These are phyloP conservation scores for Calonectria pauciramosa DNA, from an alignment of 2,329 filamentous ascomycete species.

Conservation along the genomic window DNA sequence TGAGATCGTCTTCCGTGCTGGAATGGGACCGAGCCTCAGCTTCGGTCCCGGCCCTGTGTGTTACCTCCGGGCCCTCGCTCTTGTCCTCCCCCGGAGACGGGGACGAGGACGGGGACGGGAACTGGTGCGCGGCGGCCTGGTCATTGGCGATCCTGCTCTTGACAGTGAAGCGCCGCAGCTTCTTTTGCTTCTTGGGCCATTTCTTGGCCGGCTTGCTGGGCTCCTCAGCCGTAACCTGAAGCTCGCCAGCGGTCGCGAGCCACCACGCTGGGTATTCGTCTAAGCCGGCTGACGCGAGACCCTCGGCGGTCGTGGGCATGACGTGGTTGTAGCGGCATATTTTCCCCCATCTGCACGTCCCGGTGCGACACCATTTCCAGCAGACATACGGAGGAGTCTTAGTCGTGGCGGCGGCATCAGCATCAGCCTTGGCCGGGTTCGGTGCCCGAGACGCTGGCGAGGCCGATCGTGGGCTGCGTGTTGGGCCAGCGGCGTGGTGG, in stretches of 20 bases:
- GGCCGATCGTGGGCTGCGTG: neutral
- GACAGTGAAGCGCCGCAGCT: neutral
- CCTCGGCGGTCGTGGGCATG: constrained; percentile 60
- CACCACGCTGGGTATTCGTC: constrained; percentile 60
- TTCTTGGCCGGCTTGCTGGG: constrained; percentile 26
- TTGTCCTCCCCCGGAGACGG: neutral
- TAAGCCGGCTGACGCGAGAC: constrained; percentile 59
- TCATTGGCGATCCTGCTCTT: neutral
- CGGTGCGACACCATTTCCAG: constrained; percentile 63
- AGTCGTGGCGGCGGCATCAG: constrained; percentile 4
- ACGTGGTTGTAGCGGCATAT: constrained; percentile 60
- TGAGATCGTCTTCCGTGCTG: constrained; percentile 23
- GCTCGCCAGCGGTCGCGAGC: constrained; percentile 37
- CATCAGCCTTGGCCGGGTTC: neutral
- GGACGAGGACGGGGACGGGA: neutral
- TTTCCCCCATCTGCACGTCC: constrained; percentile 60
- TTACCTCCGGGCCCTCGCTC: neutral
- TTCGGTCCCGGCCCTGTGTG: neutral
- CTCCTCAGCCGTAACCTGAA: constrained; percentile 29
- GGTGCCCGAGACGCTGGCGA: neutral
- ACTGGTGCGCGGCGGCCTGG: no score
- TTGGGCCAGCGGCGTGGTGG: neutral
- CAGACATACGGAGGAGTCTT: constrained; percentile 40
- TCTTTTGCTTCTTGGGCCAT: neutral
- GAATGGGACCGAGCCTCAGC: neutral